A percentile compares a stretch with the other conserved stretches of the same genome.
phyloP scores from a whole-genome alignment of 2,329 filamentous ascomycete species.

The Aspergillus alliaceus region DNA sequence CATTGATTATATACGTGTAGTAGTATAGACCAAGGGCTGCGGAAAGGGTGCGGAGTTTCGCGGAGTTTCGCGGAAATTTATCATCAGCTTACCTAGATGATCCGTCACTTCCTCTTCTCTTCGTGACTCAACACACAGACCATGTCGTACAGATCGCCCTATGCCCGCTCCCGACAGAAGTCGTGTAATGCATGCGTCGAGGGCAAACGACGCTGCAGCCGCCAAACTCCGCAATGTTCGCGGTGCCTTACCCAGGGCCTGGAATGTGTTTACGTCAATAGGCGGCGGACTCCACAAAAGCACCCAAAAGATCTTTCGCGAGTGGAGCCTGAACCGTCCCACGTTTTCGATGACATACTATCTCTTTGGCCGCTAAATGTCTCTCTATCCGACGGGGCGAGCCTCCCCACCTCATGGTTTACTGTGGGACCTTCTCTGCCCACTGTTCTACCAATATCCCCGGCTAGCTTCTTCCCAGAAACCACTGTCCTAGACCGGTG shows the following conservation, averaged over 20 bases:
- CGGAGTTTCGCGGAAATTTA: not conserved
- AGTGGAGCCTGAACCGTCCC: not conserved
- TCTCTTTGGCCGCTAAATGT: not conserved
- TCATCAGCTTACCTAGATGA: not conserved
- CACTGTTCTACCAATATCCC: not conserved
- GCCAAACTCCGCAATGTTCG: not conserved
- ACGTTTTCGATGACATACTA: not conserved
- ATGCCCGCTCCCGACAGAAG: not conserved
- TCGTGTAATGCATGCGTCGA: not conserved
- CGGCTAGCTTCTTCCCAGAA: not conserved
- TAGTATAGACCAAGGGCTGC: no score
- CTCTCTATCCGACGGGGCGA: not conserved
- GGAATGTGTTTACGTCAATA: not conserved
- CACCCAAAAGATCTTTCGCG: no score
- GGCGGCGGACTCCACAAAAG: not conserved
- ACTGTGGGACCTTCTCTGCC: not conserved
- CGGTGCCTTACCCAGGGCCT: not conserved
- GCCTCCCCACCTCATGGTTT: not conserved
- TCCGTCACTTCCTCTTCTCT: not conserved
- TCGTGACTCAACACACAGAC: not conserved
- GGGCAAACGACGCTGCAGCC: not conserved
- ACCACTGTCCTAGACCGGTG: not conserved
- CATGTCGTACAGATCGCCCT: not conserved
- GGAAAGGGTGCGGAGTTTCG: no score
- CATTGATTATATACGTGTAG: no score